Base-by-base conservation (phyloP, 176 grass and related monocot species). In the Metroxylon sagu region DNA sequence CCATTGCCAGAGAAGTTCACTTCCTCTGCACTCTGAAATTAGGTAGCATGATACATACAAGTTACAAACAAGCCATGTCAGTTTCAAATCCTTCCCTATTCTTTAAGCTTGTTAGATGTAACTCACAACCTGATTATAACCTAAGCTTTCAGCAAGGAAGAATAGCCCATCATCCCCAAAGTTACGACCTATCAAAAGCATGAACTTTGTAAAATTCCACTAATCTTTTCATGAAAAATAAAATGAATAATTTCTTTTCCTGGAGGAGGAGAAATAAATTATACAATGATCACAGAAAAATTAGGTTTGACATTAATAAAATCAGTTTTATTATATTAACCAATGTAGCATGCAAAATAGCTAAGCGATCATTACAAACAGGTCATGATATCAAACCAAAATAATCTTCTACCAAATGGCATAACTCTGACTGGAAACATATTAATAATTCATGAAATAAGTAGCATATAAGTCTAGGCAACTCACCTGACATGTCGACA, bases 81-180 rank as follows among this genome's bases (percentile, higher is more conserved):
- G 29, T 67, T 53, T 18, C 35, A 43, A 43, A 43, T 43, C 2
- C 8, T 43, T 43, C 35, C 10, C 7, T 43, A 12, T 43, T 14
- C 31, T 35, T 35, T 35, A 35, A 43, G 35, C 35, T 43, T 3
- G 12, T 43, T 12, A 43, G 35, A 43, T 43, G 35, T 43, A 43
- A 43, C 35, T 43, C 12, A 43, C 8, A 43, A 98, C 93, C 78
- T 92, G 89, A 81, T 89, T 92, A 78, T 92, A 90, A 31, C 81
- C 93, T 72, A 98, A 76, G 70, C 93, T 92, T 85, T 98, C 93
- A 29, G 93, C 93, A 59, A 98, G 87, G 70, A 98, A 98, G 64
- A 88, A 98, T 1, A 92, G 35, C 18, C 93, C 93, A 39, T 92
- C 93, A 62, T 98, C 93, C 21, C 93, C 93, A 83, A 98, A 92